Percentiles rank a stretch among this genome's conserved stretches.
These are phyloP conservation scores for Articulospora tetracladia DNA, from an alignment of 495 filamentous ascomycete genomes.

Conservation along the genomic window DNA sequence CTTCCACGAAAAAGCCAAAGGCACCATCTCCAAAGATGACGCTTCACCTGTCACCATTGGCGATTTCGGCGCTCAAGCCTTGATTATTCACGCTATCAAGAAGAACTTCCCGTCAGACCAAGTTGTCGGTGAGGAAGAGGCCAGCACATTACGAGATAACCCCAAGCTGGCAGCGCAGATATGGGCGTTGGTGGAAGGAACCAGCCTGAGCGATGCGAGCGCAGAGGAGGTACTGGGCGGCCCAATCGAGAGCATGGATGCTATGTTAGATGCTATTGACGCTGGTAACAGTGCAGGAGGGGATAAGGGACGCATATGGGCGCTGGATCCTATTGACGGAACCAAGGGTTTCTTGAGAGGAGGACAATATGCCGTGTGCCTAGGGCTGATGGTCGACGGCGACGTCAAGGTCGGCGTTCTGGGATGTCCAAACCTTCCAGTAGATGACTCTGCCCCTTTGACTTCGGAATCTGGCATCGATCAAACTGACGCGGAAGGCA, in stretches of 20 bases:
- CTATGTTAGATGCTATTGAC: conserved; percentile 86
- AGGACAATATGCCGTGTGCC: conserved; percentile 96
- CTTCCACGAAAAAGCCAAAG: conserved; percentile 88
- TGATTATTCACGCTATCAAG: conserved; percentile 87
- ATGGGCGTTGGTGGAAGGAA: conserved; percentile 73
- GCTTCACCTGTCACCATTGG: conserved; percentile 95
- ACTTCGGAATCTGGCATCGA: conserved; percentile 62
- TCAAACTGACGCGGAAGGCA: conserved; percentile 59
- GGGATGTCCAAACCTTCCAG: conserved; percentile 89
- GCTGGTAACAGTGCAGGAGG: conserved; percentile 78
- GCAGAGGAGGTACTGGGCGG: conserved; percentile 69
- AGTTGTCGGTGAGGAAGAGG: conserved; percentile 94
- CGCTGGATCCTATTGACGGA: conserved; percentile 94
- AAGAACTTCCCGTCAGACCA: conserved; percentile 86
- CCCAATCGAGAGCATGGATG: conserved; percentile 58
- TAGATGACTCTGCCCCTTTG: conserved; percentile 69
- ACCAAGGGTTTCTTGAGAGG: conserved; percentile 96
- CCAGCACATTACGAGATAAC: conserved; percentile 68
- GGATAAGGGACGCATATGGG: conserved; percentile 82
- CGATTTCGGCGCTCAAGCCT: conserved; percentile 95
- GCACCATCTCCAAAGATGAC: conserved; percentile 90
- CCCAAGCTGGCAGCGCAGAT: conserved; percentile 62
- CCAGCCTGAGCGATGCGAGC: conserved; percentile 63
- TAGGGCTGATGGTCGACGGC: conserved; percentile 89
- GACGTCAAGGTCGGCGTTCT: conserved; percentile 92